Evolutionary conservation across 2,329 filamentous ascomycete genomes (phyloP), one percentile per base, ranked within the genome.

Genomic region (Fusarium floridanum): DNA sequence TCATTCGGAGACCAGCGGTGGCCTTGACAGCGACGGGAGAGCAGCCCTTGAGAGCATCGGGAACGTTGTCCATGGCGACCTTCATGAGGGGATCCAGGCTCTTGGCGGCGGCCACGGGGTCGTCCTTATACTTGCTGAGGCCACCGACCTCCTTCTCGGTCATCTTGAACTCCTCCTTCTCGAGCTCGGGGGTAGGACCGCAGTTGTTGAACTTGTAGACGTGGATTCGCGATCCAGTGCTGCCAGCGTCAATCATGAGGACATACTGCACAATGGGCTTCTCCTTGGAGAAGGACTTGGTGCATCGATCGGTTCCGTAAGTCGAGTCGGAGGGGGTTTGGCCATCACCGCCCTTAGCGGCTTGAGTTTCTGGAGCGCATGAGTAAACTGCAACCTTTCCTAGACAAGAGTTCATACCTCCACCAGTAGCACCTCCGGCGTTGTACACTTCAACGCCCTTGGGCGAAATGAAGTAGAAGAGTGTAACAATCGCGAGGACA

Each of bases 201-300:
- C 96, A 99, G 87, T 98, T 98, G 88, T 98, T 98, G 90, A 98
- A 99, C 82, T 95, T 94, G 89, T 98, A 99, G 69, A 98, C 95
- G 86, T 99, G 97, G 82, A 99, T 98, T 78, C 97, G 93, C 70
- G 97, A 98, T 71, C 97, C 97, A 64, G 97, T 98, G 87, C 95
- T 98, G 78, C 97, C 97, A 57, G 97, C 97, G 84, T 99, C 97
- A 80, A 99, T 94, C 97, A 99, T 99, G 80, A 98, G 90, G 71
- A 97, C 97, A 86, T 98, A 99, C 82, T 99, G 97, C 72, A 98
- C 92, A 76, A 99, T 91, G 60, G 97, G 96, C 86, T 98, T 98
- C 75, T 95, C 93, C 80, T 93, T 91, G 78, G 95, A 94, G 85
- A 90, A 92, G 48, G 97, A 95, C 81, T 92, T 94, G 69, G 91